A percentile compares a stretch with the other conserved stretches of the same genome.
Conservation (phyloP, 371 early-diverging fungal genomes). For the Catenaria anguillulae region DNA sequence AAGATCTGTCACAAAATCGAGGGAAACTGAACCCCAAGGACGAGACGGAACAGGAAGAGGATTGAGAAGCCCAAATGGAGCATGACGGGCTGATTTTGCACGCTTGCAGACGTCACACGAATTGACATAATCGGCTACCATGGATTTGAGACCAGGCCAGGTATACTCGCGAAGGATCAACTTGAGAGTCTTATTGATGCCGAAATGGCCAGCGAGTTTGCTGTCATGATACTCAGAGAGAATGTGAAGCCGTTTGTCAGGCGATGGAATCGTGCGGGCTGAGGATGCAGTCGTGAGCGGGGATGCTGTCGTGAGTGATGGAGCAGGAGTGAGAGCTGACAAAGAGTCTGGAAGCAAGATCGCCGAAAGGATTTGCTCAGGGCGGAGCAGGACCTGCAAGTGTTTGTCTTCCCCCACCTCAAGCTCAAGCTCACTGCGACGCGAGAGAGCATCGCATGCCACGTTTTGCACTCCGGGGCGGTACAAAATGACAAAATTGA, state of each 20-base stretch:
- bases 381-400: no score
- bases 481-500: no score
- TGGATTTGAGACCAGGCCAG: constrained; percentile 13
- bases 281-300: no score
- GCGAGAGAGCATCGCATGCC: no score
- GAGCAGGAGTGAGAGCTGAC: no score
- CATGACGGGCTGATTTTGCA: constrained; percentile 12
- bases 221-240: constrained; percentile 12
- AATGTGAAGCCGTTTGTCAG: constrained; percentile 1
- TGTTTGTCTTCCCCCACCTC: no score
- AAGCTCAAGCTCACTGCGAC: no score
- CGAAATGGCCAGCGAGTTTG: constrained; percentile 16
- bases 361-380: no score
- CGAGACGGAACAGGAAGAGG: constrained; percentile 10
- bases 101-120: constrained; percentile 14
- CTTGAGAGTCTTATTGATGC: constrained; percentile 13
- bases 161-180: constrained; percentile 12
- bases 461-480: no score
- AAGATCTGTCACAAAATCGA: constrained; percentile 19
- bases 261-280: no score
- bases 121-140: constrained; percentile 9
- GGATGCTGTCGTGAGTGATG: no score
- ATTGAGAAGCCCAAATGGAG: constrained; percentile 9
- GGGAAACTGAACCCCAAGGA: constrained; percentile 10
- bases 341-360: no score